Conservation (phyloP, 805 yeast species). For the Barnettozyma vustinii region DNA sequence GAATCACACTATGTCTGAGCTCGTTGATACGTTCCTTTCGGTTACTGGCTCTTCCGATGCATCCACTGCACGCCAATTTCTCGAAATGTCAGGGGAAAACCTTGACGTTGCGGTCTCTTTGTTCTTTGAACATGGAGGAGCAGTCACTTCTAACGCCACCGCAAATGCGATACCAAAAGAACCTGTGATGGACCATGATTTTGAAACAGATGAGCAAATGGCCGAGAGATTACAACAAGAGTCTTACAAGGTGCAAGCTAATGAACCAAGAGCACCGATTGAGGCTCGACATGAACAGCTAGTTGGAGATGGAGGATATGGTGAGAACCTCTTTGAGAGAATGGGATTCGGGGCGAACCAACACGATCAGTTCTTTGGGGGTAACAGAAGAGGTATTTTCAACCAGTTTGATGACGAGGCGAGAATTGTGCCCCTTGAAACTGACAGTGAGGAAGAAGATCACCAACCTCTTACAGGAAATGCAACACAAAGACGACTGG, state of each 20-base stretch:
- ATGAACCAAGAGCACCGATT: slow-evolving; percentile 67
- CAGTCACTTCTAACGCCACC: slow-evolving; percentile 12
- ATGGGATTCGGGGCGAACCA: not conserved
- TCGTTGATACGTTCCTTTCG: slow-evolving; percentile 70
- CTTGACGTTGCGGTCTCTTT: slow-evolving; percentile 81
- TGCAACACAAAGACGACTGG: slow-evolving; percentile 61
- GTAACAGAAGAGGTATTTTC: slow-evolving; percentile 28
- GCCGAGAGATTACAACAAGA: slow-evolving; percentile 64
- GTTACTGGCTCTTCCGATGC: slow-evolving; percentile 73
- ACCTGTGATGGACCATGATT: slow-evolving; percentile 15
- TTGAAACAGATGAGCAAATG: slow-evolving; percentile 41
- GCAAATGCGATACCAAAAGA: slow-evolving; percentile 2
- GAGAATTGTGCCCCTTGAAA: slow-evolving; percentile 25
- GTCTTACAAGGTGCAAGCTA: slow-evolving; percentile 34
- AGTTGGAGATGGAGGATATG: slow-evolving; percentile 42
- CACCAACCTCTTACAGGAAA: slow-evolving; percentile 22
- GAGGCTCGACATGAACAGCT: slow-evolving; percentile 75
- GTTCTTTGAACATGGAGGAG: slow-evolving; percentile 63
- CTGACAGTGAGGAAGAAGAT: slow-evolving; percentile 31
- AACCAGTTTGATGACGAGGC: slow-evolving; percentile 32
- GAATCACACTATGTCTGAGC: slow-evolving; percentile 32
- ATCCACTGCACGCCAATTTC: slow-evolving; percentile 63
- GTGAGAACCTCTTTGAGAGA: slow-evolving; percentile 26
- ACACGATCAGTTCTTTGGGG: slow-evolving; percentile 29
- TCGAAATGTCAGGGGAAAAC: slow-evolving; percentile 73